Percentiles rank a stretch among this genome's conserved stretches.
Evolutionary conservation across 805 yeast species (phyloP).

Genomic region (Ogataea nonfermentans): DNA sequence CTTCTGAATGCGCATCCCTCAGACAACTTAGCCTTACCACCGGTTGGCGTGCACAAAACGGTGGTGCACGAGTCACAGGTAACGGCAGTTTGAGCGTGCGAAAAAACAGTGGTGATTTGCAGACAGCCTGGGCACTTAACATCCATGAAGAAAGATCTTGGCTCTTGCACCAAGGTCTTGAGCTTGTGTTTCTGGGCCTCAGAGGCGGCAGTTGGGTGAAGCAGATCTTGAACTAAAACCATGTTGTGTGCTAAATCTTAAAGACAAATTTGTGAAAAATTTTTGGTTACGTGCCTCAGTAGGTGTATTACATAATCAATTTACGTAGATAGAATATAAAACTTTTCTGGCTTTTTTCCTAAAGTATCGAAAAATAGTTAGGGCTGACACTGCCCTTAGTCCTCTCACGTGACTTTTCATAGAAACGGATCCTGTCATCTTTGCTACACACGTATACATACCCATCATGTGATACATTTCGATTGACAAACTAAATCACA

Average conservation of each 20-base stretch:
- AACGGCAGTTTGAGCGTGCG: constrained; percentile 99
- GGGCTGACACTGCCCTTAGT: constrained; percentile 1
- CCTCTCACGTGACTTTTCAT: constrained; percentile 12
- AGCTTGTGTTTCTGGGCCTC: constrained; percentile 97
- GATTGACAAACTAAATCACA: constrained; percentile 17
- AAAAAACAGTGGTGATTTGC: constrained; percentile 98
- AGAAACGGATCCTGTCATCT: constrained; percentile 5
- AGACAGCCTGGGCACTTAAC: constrained; percentile 99
- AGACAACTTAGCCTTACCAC: constrained; percentile 99
- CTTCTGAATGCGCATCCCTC: constrained; percentile 99
- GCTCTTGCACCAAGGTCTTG: constrained; percentile 94
- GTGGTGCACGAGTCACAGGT: constrained; percentile 99
- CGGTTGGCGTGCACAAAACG: constrained; percentile 98
- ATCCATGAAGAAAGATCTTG: constrained; percentile 99
- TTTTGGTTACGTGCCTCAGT: constrained; percentile 1
- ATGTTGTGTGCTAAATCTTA: constrained; percentile 7
- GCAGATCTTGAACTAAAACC: constrained; percentile 99
- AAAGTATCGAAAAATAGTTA: background rate
- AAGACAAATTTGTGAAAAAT: constrained; percentile 20
- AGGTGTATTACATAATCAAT: constrained; percentile 5
- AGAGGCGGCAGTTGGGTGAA: constrained; percentile 96
- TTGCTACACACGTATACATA: constrained; percentile 11
- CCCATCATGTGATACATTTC: constrained; percentile 5
- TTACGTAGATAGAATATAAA: constrained; percentile 1
- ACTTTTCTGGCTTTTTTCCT: background rate